These are phyloP conservation scores for Rhizomucor pusillus DNA, from an alignment of 371 early-diverging fungal species.

Conservation along the genomic window DNA sequence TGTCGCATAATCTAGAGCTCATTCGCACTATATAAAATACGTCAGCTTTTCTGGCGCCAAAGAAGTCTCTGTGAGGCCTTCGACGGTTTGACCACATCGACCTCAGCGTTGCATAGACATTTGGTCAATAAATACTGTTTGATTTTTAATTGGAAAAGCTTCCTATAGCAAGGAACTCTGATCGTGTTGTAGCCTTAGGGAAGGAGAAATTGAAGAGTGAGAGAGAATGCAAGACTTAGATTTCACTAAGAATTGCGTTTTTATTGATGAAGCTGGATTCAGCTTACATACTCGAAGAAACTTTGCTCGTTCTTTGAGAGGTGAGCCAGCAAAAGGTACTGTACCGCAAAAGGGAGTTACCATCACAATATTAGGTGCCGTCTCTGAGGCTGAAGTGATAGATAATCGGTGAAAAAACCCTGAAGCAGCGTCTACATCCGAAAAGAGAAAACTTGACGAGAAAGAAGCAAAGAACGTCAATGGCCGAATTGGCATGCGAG, in stretches of 20 bases:
- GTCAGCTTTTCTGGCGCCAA: no score
- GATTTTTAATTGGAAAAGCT: constrained; percentile 11
- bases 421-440: neutral
- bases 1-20: no score
- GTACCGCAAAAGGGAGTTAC: neutral
- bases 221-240: neutral
- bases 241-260: constrained; percentile 8
- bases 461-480: neutral
- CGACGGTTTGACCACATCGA: neutral
- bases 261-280: constrained; percentile 13
- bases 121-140: constrained; percentile 6
- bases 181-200: constrained; percentile 5
- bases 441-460: no score
- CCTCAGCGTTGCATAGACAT: constrained; percentile 11
- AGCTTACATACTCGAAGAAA: constrained; percentile 7
- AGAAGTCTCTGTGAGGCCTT: constrained; percentile 8
- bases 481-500: constrained; percentile 6
- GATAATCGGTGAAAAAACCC: neutral
- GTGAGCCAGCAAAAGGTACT: constrained; percentile 8
- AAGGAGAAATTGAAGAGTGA: constrained; percentile 10
- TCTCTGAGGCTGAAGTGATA: neutral
- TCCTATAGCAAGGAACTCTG: constrained; percentile 11
- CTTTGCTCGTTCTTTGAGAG: constrained; percentile 10
- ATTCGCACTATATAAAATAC: no score
- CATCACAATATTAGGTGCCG: neutral